These are phyloP conservation scores for Sporothrix sp. DNA, from an alignment of 2,329 filamentous ascomycete species.

Conservation along the genomic window DNA sequence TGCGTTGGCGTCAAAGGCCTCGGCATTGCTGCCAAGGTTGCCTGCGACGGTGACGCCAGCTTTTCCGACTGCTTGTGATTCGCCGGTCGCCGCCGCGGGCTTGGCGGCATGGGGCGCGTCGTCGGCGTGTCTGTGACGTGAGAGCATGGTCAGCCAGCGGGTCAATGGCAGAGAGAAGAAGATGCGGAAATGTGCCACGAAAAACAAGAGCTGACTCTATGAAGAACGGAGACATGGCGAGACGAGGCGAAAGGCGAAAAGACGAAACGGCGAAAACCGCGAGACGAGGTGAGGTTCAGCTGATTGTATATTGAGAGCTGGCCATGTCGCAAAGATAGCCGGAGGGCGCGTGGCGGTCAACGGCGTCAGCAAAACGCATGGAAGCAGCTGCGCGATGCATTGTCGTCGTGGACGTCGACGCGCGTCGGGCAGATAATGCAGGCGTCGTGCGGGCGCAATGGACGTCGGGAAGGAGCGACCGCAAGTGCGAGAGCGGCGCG, in stretches of 20 bases:
- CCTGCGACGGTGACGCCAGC: background rate
- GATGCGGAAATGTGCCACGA: background rate
- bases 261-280: background rate
- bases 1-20: slow-evolving; percentile 9
- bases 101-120: background rate
- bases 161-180: background rate
- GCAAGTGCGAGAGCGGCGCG: background rate
- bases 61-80: background rate
- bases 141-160: background rate
- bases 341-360: no score
- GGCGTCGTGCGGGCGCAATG: background rate
- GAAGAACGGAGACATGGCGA: background rate
- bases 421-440: no score
- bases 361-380: no score
- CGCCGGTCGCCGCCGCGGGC: background rate
- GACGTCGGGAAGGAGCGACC: slow-evolving; percentile 2
- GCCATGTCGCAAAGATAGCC: no score
- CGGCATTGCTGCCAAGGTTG: slow-evolving; percentile 8
- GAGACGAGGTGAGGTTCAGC: no score
- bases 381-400: no score
- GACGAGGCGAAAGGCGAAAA: background rate
- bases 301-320: background rate
- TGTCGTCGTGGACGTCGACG: no score
- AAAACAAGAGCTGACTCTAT: background rate
- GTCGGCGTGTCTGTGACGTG: background rate